Conservation (phyloP, 2,329 filamentous ascomycete genomes). For the Colletotrichum coccodes region DNA sequence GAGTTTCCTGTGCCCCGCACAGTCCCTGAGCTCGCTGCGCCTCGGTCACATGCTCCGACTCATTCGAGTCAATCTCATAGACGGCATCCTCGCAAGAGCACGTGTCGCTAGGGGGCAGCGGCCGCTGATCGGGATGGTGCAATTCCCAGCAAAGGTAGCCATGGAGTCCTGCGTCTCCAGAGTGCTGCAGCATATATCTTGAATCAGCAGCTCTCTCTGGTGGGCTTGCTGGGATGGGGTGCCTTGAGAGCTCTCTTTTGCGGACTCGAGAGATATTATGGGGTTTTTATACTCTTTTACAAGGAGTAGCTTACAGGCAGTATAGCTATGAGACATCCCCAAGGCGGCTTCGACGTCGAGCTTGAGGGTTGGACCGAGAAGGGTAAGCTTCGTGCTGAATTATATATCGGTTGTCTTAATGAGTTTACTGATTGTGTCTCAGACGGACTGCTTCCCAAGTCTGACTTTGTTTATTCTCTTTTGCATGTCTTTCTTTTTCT, state of each 20-base stretch:
- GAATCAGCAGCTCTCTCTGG: neutral
- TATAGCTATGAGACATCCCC: neutral
- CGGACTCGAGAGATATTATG: neutral
- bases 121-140: neutral
- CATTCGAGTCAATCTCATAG: neutral
- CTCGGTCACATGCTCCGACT: neutral
- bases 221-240: neutral
- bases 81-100: conserved; percentile 3
- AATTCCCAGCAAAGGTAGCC: conserved; percentile 20
- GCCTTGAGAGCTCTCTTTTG: neutral
- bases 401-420: neutral
- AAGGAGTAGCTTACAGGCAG: neutral
- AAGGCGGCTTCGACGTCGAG: neutral
- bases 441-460: neutral
- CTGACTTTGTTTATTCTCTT: no score
- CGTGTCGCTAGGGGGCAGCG: neutral
- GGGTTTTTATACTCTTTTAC: neutral
- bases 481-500: no score
- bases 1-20: neutral
- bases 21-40: neutral
- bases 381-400: neutral
- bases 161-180: neutral
- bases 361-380: neutral
- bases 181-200: neutral
- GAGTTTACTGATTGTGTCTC: neutral